Conservation (phyloP, 805 yeast species). For the Ogataea pilisensis region DNA sequence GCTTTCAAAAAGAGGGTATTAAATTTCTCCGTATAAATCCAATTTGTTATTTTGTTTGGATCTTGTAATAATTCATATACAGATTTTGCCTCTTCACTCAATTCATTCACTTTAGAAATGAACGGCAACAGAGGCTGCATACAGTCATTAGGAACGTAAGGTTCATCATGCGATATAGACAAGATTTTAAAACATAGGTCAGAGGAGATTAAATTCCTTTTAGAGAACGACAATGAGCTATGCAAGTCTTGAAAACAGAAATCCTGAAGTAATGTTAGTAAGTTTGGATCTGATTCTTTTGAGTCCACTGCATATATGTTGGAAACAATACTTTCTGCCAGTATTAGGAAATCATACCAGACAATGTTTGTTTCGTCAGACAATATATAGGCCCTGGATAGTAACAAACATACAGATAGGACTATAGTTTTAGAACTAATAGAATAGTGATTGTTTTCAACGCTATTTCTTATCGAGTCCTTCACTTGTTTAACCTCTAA, state of each 20-base stretch:
- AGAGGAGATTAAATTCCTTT: constrained; percentile 6
- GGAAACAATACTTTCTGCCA: not conserved
- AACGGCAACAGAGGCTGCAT: not conserved
- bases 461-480: not conserved
- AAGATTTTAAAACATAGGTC: not conserved
- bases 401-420: not conserved
- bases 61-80: not conserved
- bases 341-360: not conserved
- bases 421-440: not conserved
- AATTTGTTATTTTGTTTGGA: constrained; percentile 3
- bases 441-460: not conserved
- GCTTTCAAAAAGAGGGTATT: constrained; percentile 1
- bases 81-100: not conserved
- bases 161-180: not conserved
- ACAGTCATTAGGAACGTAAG: constrained; percentile 2
- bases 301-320: not conserved
- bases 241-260: constrained; percentile 11
- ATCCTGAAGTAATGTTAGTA: not conserved
- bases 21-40: constrained; percentile 5
- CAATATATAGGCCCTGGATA: not conserved
- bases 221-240: not conserved
- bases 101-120: not conserved
- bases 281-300: not conserved
- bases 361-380: not conserved
- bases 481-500: not conserved